Evolutionary conservation across 345 rosid genomes (phyloP).

Genomic region (Citrus maxima): DNA sequence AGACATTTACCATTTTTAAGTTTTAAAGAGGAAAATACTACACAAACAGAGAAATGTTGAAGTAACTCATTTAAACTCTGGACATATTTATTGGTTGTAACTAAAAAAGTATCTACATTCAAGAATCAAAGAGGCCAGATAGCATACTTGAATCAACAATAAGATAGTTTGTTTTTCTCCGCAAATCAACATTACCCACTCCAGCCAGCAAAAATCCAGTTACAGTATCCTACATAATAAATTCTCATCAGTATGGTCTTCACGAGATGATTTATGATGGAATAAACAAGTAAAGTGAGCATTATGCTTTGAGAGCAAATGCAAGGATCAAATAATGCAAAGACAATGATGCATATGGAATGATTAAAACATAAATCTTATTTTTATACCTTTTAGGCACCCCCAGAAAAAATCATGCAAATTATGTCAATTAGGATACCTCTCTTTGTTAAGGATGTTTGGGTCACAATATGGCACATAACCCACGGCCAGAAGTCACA

Average conservation of each 20-base stretch:
- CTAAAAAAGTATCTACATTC: not conserved
- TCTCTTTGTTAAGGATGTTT: not conserved
- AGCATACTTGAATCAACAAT: constrained; percentile 89
- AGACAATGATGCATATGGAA: not conserved
- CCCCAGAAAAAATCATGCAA: not conserved
- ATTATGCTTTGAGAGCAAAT: not conserved
- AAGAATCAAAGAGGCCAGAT: constrained; percentile 5
- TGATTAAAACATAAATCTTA: not conserved
- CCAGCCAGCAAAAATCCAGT: constrained; percentile 60
- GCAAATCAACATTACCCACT: constrained; percentile 94
- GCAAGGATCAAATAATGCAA: not conserved
- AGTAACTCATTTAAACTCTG: not conserved
- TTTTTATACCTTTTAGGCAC: not conserved
- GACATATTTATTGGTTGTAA: not conserved
- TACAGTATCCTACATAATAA: constrained; percentile 62
- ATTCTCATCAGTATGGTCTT: constrained; percentile 4
- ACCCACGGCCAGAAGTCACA: not conserved
- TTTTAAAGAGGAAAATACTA: not conserved
- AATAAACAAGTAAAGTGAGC: not conserved
- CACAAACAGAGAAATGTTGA: not conserved
- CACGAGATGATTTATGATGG: not conserved
- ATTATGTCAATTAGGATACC: not conserved
- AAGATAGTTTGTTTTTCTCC: constrained; percentile 93
- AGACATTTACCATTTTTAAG: not conserved
- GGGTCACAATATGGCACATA: not conserved